Conservation (phyloP, 768 basidiomycete genomes). For the Leccinellum luteum region DNA sequence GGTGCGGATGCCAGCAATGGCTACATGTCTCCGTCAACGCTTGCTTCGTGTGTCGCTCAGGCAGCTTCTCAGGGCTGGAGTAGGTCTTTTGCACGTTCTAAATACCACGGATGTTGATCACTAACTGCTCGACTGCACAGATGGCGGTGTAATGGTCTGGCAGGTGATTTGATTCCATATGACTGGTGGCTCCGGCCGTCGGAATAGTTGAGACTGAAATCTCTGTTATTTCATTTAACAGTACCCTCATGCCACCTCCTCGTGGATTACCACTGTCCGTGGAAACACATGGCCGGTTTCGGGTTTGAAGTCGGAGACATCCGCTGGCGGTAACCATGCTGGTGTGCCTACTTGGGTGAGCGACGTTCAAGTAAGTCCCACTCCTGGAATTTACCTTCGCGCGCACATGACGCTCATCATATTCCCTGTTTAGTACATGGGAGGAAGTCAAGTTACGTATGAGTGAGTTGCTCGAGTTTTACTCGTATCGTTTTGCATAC, state of each 20-base stretch:
- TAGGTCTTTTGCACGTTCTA: slow-evolving; percentile 33
- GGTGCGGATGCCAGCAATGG: slow-evolving; percentile 44
- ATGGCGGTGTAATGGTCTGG: slow-evolving; percentile 43
- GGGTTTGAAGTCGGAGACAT: neutral
- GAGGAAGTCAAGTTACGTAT: slow-evolving; percentile 42
- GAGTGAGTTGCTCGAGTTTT: slow-evolving; percentile 25
- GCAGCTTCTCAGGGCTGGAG: slow-evolving; percentile 66
- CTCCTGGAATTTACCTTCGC: neutral
- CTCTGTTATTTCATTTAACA: neutral
- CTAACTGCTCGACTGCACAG: slow-evolving; percentile 16
- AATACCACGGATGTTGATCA: neutral
- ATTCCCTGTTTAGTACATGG: slow-evolving; percentile 34
- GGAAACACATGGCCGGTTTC: slow-evolving; percentile 35
- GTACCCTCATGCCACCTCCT: slow-evolving; percentile 39
- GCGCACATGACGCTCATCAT: neutral
- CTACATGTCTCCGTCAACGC: slow-evolving; percentile 54
- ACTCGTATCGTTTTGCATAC: no score
- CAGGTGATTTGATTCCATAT: slow-evolving; percentile 25
- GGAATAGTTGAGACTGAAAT: neutral
- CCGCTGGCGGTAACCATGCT: slow-evolving; percentile 31
- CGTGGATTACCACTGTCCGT: slow-evolving; percentile 42
- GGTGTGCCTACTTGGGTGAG: slow-evolving; percentile 43
- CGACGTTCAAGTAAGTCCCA: slow-evolving; percentile 34
- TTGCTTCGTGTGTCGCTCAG: slow-evolving; percentile 58
- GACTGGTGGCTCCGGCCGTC: neutral